Conservation (phyloP, 176 grass and related monocot species). For the Paspalum notatum region DNA sequence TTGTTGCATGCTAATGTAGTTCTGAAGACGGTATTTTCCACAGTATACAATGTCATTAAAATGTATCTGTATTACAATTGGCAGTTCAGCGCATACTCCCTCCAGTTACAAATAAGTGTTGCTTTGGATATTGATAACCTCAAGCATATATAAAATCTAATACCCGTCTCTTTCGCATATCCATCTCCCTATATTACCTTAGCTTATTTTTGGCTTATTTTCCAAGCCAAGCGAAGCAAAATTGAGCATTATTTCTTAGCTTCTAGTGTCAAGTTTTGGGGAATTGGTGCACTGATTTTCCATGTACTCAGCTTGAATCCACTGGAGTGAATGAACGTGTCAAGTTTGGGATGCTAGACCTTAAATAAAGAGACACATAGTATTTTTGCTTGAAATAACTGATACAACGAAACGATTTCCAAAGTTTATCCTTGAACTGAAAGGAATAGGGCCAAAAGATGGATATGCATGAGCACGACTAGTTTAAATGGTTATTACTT, state of each 20-base stretch:
- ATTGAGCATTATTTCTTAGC: background rate
- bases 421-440: background rate
- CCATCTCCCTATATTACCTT: too few relatives aligned
- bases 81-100: background rate
- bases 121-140: background rate
- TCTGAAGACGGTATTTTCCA: background rate
- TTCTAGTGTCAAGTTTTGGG: background rate
- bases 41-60: background rate
- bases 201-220: too few relatives aligned
- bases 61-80: background rate
- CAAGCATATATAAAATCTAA: background rate
- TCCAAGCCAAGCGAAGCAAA: slow-evolving; percentile 16
- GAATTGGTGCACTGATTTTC: background rate
- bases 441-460: slow-evolving; percentile 15
- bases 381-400: slow-evolving; percentile 9
- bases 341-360: too few relatives aligned
- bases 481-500: background rate
- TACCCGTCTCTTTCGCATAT: too few relatives aligned
- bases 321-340: background rate
- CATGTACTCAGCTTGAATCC: background rate
- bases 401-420: background rate
- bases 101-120: background rate
- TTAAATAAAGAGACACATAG: background rate
- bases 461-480: background rate
- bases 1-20: slow-evolving; percentile 7